These are phyloP conservation scores for Phaeotremella fagi DNA, from an alignment of 768 basidiomycete genomes.

Conservation along the genomic window DNA sequence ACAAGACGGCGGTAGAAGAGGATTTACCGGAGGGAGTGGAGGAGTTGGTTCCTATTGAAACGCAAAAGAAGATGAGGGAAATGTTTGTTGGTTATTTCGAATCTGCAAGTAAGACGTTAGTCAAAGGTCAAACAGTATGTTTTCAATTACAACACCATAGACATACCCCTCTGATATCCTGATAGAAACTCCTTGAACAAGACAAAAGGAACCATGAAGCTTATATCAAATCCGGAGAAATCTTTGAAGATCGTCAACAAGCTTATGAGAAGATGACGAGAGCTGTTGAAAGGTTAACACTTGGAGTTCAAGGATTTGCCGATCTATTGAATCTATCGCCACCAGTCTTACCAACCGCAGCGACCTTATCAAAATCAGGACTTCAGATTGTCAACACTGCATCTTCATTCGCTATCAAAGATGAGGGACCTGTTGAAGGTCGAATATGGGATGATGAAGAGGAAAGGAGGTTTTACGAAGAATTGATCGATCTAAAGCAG, in stretches of 20 bases:
- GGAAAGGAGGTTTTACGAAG: constrained; percentile 88
- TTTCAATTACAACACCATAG: too few relatives aligned
- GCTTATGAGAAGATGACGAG: constrained; percentile 99
- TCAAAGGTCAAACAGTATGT: constrained; percentile 81
- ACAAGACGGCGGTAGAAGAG: not conserved
- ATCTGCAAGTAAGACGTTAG: constrained; percentile 80
- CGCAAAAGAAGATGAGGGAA: constrained; percentile 79
- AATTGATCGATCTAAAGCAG: constrained; percentile 82
- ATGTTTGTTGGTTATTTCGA: constrained; percentile 95
- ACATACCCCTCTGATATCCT: not conserved
- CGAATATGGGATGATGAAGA: constrained; percentile 99
- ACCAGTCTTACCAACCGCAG: constrained; percentile 74
- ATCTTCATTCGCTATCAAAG: constrained; percentile 48
- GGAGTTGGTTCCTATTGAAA: constrained; percentile 77
- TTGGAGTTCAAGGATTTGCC: constrained; percentile 85
- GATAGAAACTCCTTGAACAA: constrained; percentile 88
- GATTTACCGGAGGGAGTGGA: constrained; percentile 50
- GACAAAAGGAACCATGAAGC: constrained; percentile 97
- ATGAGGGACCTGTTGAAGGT: constrained; percentile 59
- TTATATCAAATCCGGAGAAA: constrained; percentile 97
- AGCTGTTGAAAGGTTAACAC: constrained; percentile 82
- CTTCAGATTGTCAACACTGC: constrained; percentile 48
- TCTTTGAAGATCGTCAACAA: constrained; percentile 97
- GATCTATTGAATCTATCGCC: constrained; percentile 80
- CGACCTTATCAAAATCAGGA: constrained; percentile 51